These are phyloP conservation scores for Pseudevernia furfuracea DNA, from an alignment of 495 filamentous ascomycete species.

Conservation along the genomic window DNA sequence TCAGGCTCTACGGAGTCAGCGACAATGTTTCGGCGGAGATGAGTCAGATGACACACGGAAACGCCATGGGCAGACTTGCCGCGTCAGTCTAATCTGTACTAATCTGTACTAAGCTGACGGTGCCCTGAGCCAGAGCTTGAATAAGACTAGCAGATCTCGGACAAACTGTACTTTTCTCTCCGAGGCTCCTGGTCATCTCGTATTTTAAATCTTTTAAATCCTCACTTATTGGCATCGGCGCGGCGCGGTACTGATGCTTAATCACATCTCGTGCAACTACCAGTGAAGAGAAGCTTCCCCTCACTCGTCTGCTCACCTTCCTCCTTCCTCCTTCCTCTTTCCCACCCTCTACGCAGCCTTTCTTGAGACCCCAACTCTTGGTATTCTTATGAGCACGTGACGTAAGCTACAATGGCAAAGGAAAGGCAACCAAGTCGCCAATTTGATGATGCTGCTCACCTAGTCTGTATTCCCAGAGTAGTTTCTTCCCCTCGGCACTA, in stretches of 20 bases:
- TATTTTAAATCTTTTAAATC: no score
- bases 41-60: not conserved
- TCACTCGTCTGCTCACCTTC: not conserved
- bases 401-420: not conserved
- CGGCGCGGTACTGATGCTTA: not conserved
- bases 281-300: not conserved
- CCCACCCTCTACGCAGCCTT: not conserved
- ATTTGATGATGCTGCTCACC: not conserved
- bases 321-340: not conserved
- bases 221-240: not conserved
- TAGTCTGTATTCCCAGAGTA: not conserved
- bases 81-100: not conserved
- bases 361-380: not conserved
- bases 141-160: not conserved
- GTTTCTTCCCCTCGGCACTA: not conserved
- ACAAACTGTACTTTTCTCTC: not conserved
- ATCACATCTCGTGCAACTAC: not conserved
- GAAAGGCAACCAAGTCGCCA: not conserved
- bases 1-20: not conserved
- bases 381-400: not conserved
- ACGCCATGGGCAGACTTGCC: not conserved
- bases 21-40: not conserved
- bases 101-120: conserved; percentile 1
- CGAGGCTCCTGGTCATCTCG: not conserved
- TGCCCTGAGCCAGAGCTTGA: not conserved